A percentile compares a stretch with the other conserved stretches of the same genome.
These are phyloP conservation scores for Erythrophleum ivorense DNA, from an alignment of 331 rosid species.

Conservation along the genomic window DNA sequence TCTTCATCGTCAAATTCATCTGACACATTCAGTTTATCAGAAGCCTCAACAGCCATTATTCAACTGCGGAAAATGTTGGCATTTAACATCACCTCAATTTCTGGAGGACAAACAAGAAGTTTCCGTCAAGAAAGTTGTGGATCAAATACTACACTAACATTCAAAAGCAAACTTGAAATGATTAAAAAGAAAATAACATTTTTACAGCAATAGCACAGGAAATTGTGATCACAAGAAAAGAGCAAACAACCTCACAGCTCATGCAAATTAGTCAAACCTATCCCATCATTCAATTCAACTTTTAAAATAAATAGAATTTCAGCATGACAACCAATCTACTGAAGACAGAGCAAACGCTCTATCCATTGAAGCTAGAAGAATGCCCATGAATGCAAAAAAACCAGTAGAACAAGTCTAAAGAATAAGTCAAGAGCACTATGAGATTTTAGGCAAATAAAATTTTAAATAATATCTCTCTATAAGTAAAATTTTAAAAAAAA, in stretches of 20 bases:
- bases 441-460: background rate
- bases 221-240: conserved; percentile 9
- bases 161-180: conserved; percentile 7
- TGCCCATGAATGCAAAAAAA: background rate
- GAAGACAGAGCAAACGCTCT: conserved; percentile 9
- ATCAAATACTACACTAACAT: background rate
- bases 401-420: background rate
- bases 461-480: background rate
- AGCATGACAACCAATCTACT: background rate
- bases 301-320: background rate
- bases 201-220: background rate
- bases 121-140: conserved; percentile 23
- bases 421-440: background rate
- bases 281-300: background rate
- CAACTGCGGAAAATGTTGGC: conserved; percentile 38
- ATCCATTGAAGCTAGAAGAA: conserved; percentile 16
- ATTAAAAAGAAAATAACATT: conserved; percentile 16
- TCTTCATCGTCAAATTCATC: conserved; percentile 56
- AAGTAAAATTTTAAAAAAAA: background rate
- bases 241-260: conserved; percentile 23
- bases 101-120: conserved; percentile 36
- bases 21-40: conserved; percentile 45
- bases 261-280: conserved; percentile 19
- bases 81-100: conserved; percentile 48
- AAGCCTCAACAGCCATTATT: conserved; percentile 74